Evolutionary conservation across 345 rosid species (phyloP), one percentile per base, ranked within the genome.

Genomic region (Eucalyptus pumila): DNA sequence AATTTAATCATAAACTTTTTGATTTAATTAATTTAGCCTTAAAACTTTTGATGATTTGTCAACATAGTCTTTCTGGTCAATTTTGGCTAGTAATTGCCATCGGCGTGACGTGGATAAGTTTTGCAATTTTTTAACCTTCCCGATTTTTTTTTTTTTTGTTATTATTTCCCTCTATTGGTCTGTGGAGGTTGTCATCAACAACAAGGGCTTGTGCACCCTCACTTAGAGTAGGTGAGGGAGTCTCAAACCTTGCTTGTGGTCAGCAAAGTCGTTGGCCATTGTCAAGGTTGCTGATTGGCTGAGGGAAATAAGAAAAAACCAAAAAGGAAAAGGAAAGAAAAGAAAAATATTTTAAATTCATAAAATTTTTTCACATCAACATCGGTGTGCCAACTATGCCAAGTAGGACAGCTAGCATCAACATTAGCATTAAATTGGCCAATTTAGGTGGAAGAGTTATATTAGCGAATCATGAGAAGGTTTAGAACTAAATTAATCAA

Each of bases 371-470:
- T 14, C 5, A 62, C 0, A 13, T 62, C 17, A 30, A 14, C 14
- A 58, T 58, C 12, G 2, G 15, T 19, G 26, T 0, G 0, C 14
- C 67, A 58, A 60, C 3, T 14, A 0, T 62, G 72, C 37, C 37
- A 30, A 13, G 9, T 62, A 14, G 0, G 17, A 62, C 2, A 8
- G 0, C 72, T 30, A 7, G 3, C 17, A 0, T 30, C 5, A 62
- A 30, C 1, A 0, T 62, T 30, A 62, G 1, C 72, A 62, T 30
- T 6, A 62, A 62, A 62, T 62, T 62, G 19, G 37, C 16, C n/a
- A 26, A 26, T 1, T 62, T 30, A n/a, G 72, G 19, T 14, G 6
- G 14, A 62, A 30, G 16, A 30, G 9, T 6, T 30, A 4, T 32
- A 62, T 62, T 30, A 32, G 17, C 1, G 4, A 62, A 62, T 62